Percentiles rank a stretch among this genome's conserved stretches.
Conservation (phyloP, 345 rosid species). For the Sisymbrium irio region DNA sequence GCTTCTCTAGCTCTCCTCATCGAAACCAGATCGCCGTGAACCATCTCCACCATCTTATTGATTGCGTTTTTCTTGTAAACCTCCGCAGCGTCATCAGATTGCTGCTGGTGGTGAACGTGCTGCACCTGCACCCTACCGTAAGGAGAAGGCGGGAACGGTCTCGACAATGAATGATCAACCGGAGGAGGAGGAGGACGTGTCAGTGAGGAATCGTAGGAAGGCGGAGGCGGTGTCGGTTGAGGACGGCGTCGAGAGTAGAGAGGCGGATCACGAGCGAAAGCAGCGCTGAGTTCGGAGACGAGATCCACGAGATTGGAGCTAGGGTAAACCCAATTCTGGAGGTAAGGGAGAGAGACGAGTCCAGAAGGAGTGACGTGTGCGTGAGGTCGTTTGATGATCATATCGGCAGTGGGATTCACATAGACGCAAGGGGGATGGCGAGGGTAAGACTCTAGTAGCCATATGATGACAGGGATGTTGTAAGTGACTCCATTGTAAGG, state of each 20-base stretch:
- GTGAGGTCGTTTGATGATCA: conserved; percentile 93
- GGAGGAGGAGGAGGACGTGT: conserved; percentile 18
- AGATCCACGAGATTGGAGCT: conserved; percentile 85
- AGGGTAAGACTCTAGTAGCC: conserved; percentile 96
- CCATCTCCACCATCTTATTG: conserved; percentile 71
- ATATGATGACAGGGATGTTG: conserved; percentile 86
- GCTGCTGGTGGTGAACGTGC: conserved; percentile 37
- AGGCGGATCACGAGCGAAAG: conserved; percentile 83
- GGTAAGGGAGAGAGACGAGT: conserved; percentile 70
- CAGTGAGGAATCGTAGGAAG: conserved; percentile 33
- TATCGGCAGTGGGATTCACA: conserved; percentile 93
- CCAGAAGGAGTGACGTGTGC: conserved; percentile 87
- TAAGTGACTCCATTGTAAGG: conserved; percentile 77
- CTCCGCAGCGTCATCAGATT: conserved; percentile 73
- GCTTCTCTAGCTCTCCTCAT: conserved; percentile 77
- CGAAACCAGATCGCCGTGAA: conserved; percentile 55
- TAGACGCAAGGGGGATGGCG: conserved; percentile 89
- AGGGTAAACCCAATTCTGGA: conserved; percentile 87
- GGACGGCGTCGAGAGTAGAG: conserved; percentile 83
- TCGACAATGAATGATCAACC: conserved; percentile 26
- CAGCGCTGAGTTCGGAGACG: conserved; percentile 50
- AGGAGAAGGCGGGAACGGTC: conserved; percentile 59
- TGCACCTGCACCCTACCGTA: conserved; percentile 32
- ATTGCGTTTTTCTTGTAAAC: conserved; percentile 68
- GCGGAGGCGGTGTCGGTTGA: conserved; percentile 29